Percentiles rank a stretch among this genome's conserved stretches.
phyloP scores from a whole-genome alignment of 495 filamentous ascomycete genomes.

The Daldinia decipiens region DNA sequence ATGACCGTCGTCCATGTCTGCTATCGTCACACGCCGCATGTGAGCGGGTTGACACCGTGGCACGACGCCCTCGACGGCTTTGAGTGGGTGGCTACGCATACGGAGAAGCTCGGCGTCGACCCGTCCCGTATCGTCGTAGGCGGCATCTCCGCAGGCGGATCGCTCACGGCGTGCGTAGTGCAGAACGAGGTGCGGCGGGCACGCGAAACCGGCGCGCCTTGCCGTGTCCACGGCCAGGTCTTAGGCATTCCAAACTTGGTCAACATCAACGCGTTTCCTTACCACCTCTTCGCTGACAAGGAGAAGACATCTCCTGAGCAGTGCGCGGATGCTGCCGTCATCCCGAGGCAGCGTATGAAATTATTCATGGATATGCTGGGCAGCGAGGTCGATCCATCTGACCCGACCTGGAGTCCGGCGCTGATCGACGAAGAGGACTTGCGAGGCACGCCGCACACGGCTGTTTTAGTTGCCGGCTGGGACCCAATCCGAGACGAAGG shows the following conservation, averaged over 20 bases:
- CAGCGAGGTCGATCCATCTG: conserved; percentile 36
- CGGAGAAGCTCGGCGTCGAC: conserved; percentile 49
- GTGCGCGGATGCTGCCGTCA: conserved; percentile 53
- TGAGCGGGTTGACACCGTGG: conserved; percentile 55
- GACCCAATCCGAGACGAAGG: conserved; percentile 62
- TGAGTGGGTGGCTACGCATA: conserved; percentile 56
- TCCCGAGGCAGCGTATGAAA: conserved; percentile 48
- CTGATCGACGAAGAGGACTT: conserved; percentile 55
- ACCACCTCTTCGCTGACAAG: conserved; percentile 50
- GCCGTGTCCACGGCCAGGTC: conserved; percentile 54
- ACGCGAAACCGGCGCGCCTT: conserved; percentile 42
- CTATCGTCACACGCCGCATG: conserved; percentile 61
- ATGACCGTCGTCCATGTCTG: conserved; percentile 57
- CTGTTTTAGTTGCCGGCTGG: conserved; percentile 58
- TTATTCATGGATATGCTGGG: conserved; percentile 51
- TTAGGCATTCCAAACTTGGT: conserved; percentile 58
- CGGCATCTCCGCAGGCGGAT: conserved; percentile 60
- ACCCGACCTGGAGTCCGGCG: conserved; percentile 54
- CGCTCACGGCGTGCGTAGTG: conserved; percentile 56
- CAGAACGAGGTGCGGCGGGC: conserved; percentile 47
- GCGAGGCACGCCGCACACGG: conserved; percentile 54
- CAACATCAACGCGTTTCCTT: conserved; percentile 49
- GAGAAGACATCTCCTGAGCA: conserved; percentile 54
- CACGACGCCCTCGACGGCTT: conserved; percentile 61
- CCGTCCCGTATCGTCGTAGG: conserved; percentile 55